A percentile compares a stretch with the other conserved stretches of the same genome.
Conservation (phyloP, 495 filamentous ascomycete species). For the Penicillium turbatum region DNA sequence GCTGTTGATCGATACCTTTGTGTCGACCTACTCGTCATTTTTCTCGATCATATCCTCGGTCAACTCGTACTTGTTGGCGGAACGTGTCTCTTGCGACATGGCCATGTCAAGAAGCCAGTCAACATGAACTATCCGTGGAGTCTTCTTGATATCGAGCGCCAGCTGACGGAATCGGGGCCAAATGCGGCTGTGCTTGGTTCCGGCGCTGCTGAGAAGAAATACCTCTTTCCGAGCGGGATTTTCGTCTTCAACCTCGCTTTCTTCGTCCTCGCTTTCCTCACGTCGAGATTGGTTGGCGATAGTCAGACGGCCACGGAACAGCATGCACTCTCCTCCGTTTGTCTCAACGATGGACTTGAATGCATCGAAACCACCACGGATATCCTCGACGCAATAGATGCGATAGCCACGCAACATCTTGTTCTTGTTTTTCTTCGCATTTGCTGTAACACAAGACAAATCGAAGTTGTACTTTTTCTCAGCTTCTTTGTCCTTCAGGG, state of each 20-base stretch:
- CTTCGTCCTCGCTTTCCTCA: slow-evolving; percentile 43
- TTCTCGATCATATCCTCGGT: slow-evolving; percentile 32
- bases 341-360: slow-evolving; percentile 79
- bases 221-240: slow-evolving; percentile 62
- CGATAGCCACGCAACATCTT: slow-evolving; percentile 65
- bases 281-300: slow-evolving; percentile 47
- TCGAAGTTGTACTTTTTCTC: slow-evolving; percentile 67
- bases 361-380: slow-evolving; percentile 75
- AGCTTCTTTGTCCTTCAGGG: slow-evolving; percentile 62
- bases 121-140: slow-evolving; percentile 67
- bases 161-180: slow-evolving; percentile 79
- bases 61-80: slow-evolving; percentile 58
- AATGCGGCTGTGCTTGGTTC: slow-evolving; percentile 61
- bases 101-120: slow-evolving; percentile 90
- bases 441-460: slow-evolving; percentile 57
- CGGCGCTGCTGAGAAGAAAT: slow-evolving; percentile 66
- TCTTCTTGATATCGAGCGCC: slow-evolving; percentile 65
- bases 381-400: slow-evolving; percentile 73
- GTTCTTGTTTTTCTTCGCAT: slow-evolving; percentile 71
- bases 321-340: slow-evolving; percentile 77
- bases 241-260: slow-evolving; percentile 49
- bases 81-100: slow-evolving; percentile 73
- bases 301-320: slow-evolving; percentile 70
- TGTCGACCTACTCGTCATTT: slow-evolving; percentile 22
- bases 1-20: neutral